These are phyloP conservation scores for Kondoa malvinella DNA, from an alignment of 768 basidiomycete genomes.

Conservation along the genomic window DNA sequence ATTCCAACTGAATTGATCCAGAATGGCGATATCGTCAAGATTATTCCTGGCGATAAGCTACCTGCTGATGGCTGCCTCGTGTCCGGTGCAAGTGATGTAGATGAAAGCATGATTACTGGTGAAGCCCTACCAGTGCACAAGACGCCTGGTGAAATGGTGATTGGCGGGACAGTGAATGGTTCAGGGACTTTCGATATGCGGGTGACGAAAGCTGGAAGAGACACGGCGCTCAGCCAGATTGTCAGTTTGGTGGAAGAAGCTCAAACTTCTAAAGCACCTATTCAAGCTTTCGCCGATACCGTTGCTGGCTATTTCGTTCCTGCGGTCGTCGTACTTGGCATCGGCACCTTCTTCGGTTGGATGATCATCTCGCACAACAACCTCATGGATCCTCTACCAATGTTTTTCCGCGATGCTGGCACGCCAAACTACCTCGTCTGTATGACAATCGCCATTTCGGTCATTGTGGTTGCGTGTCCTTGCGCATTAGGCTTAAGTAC, in stretches of 20 bases:
- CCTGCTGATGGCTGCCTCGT: constrained; percentile 88
- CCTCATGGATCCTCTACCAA: constrained; percentile 47
- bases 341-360: constrained; percentile 70
- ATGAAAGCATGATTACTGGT: constrained; percentile 92
- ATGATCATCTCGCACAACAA: constrained; percentile 45
- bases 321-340: constrained; percentile 61
- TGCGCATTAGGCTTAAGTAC: constrained; percentile 92
- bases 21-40: constrained; percentile 77
- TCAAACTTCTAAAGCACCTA: constrained; percentile 93
- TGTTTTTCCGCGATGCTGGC: constrained; percentile 69
- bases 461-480: constrained; percentile 94
- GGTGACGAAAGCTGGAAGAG: constrained; percentile 85
- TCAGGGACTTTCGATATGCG: constrained; percentile 93
- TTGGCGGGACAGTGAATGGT: constrained; percentile 93
- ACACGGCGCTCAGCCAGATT: constrained; percentile 90
- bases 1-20: constrained; percentile 89
- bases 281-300: constrained; percentile 87
- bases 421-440: constrained; percentile 69
- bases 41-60: constrained; percentile 90
- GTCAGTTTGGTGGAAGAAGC: constrained; percentile 94
- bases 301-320: constrained; percentile 94
- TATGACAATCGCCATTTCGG: constrained; percentile 90
- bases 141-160: constrained; percentile 63
- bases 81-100: constrained; percentile 66
- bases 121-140: constrained; percentile 81